These are phyloP conservation scores for Tylopilus rubrobrunneus DNA, from an alignment of 768 basidiomycete genomes.

Conservation along the genomic window DNA sequence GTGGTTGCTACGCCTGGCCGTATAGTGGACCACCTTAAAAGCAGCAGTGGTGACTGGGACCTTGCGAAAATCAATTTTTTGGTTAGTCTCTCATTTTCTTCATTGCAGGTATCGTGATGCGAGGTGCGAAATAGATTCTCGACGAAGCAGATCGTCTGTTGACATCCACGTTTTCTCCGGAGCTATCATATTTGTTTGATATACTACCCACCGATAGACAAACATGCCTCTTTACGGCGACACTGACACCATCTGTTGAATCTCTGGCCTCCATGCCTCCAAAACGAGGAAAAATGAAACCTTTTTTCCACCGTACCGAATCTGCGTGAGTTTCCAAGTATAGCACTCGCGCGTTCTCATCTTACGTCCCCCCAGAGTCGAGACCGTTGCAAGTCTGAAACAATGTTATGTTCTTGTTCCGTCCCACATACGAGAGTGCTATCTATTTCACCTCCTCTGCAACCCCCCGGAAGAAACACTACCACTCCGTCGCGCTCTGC, in stretches of 20 bases:
- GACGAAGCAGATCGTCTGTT: constrained; percentile 96
- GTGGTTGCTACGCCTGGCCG: constrained; percentile 96
- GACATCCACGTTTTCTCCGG: constrained; percentile 83
- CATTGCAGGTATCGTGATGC: neutral
- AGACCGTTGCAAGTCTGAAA: constrained; percentile 84
- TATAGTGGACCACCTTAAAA: constrained; percentile 84
- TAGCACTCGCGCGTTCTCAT: neutral
- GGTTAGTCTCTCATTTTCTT: constrained; percentile 38
- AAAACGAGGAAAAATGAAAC: constrained; percentile 76
- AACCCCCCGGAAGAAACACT: constrained; percentile 80
- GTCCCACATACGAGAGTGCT: constrained; percentile 89
- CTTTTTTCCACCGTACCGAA: constrained; percentile 79
- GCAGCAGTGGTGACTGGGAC: constrained; percentile 74
- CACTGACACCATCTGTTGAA: constrained; percentile 84
- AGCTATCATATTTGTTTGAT: constrained; percentile 73
- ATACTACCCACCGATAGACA: constrained; percentile 83
- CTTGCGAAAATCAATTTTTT: constrained; percentile 81
- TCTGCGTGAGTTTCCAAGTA: constrained; percentile 53
- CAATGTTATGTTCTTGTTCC: constrained; percentile 92
- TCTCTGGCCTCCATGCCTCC: constrained; percentile 68
- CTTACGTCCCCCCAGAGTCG: constrained; percentile 48
- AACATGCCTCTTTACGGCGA: constrained; percentile 96
- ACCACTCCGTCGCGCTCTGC: constrained; percentile 60
- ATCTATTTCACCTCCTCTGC: constrained; percentile 85
- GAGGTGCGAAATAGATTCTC: constrained; percentile 55